phyloP scores from a whole-genome alignment of 345 rosid genomes.

The Microthlaspi erraticum region DNA sequence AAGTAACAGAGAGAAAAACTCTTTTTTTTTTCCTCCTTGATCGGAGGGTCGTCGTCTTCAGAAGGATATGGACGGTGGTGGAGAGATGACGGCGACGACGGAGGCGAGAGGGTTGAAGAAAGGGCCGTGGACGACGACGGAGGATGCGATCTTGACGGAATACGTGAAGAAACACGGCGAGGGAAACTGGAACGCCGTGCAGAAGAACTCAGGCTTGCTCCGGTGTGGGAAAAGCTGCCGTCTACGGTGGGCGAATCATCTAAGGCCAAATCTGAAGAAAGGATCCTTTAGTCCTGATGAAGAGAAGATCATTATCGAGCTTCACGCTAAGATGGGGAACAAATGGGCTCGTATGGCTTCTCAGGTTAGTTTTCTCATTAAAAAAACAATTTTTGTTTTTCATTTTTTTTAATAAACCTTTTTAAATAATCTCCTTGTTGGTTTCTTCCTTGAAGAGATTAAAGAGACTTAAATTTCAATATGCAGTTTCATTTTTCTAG shows the following conservation, averaged over 20 bases:
- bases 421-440: not conserved
- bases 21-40: conserved; percentile 29
- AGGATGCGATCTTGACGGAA: conserved; percentile 73
- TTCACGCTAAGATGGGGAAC: conserved; percentile 80
- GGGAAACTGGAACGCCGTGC: conserved; percentile 87
- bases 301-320: conserved; percentile 74
- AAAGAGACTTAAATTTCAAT: not conserved
- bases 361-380: conserved; percentile 53
- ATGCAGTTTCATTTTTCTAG: not conserved
- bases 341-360: conserved; percentile 98
- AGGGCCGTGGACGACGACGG: conserved; percentile 86
- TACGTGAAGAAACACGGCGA: conserved; percentile 78
- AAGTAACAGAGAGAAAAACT: conserved; percentile 29
- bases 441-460: conserved; percentile 21
- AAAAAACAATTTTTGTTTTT: not conserved
- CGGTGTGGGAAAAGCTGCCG: conserved; percentile 91
- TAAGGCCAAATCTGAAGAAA: conserved; percentile 83
- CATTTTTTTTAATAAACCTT: not conserved
- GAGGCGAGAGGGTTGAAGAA: conserved; percentile 58
- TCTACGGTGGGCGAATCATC: conserved; percentile 92
- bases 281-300: conserved; percentile 73
- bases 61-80: conserved; percentile 41
- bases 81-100: conserved; percentile 21
- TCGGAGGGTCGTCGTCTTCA: conserved; percentile 36
- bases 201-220: conserved; percentile 69